Evolutionary conservation across 371 early-diverging fungal species (phyloP), one percentile per base, ranked within the genome.

Genomic region (Saksenaea vasiformis): DNA sequence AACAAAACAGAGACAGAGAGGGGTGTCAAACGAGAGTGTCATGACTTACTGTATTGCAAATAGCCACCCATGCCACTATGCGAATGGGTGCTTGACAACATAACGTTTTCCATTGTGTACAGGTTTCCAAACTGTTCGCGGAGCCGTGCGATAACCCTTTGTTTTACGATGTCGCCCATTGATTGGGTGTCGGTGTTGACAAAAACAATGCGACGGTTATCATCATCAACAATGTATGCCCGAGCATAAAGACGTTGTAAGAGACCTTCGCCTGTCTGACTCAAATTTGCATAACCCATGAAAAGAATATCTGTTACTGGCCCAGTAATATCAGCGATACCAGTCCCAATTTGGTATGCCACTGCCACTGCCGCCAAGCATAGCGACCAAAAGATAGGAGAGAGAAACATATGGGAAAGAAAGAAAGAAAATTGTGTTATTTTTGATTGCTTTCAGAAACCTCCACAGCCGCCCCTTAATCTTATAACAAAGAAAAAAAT

Each of bases 81-180:
- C 3, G 88, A 86, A 67, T 90, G 90, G n/a, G 87, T 90, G 35
- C 84, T 85, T 2, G 87, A 84, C 2, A 89, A 63, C 83, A 86
- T 81, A 43, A 90, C 72, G 67, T 90, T 90, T 15, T 81, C 65
- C n/a, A 61, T 67, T 5, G 72, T 77, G 44, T 73, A 82, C 1
- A 67, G 19, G 36, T 53, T 27, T 0, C 76, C 80, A 60, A 60
- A 73, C 7, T 31, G 54, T 5, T 13, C 35, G 59, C 72, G 68
- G 9, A 79, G 68, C 11, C 41, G 22, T 39, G 78, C 41, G 3
- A 85, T 62, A 0, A 80, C 79, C 24, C 74, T 61, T 35, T 71
- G 62, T 54, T 78, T 76, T 8, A 79, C 71, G 31, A 78, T 73
- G 19, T 75, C 76, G 4, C 74, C 72, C 65, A 83, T 74, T 15